Base-by-base conservation (phyloP, 2,329 filamentous ascomycete genomes). In the Xylariaceae sp. region DNA sequence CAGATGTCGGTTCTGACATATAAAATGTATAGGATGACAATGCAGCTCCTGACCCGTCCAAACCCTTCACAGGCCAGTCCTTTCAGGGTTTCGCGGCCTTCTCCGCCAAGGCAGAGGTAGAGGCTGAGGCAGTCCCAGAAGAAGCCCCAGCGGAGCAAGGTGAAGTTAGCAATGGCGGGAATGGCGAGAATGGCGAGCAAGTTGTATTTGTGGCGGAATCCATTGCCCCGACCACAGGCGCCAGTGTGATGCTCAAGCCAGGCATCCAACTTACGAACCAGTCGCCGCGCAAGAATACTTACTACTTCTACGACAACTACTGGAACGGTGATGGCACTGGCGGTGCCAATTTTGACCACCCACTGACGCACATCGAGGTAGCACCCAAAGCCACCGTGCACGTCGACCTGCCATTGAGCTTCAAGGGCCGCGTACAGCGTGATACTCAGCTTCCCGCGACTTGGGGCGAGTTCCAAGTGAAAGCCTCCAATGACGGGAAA, bases 401-500 rank as follows among this genome's bases (percentile, higher is more conserved):
- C 54, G 67, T 73, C 14, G 42, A 58, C 14, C 63, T 74, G 0
- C 47, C 56, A 31, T 31, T 61, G 1, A 52, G 46, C 14, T 72
- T 71, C 66, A 73, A 74, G 54, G 71, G 71, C 53, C 69, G 71
- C n/a, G 69, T 73, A 12, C 71, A 73, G 59, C 66, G 70, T 34
- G 71, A 70, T 6, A 66, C 60, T 38, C 57, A 63, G 31, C 61
- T 65, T n/a, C 70, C 70, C 1, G 63, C 65, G 17, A 73, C 71
- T 1, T 73, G 70, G 70, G 68, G 65, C 18, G 71, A 72, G 54
- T 72, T 73, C 57, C 70, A 73, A 52, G 59, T 73, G 48, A 62
- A 65, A 22, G 70, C 71, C 11, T 56, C 56, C 2, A 61, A 72
- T 50, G 71, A 73, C 56, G 60, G 64, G 14, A 55, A 57, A 6